Percentiles rank a stretch among this genome's conserved stretches.
Evolutionary conservation across 2,329 filamentous ascomycete species (phyloP).

Genomic region (Hymenoscyphus occultus): DNA sequence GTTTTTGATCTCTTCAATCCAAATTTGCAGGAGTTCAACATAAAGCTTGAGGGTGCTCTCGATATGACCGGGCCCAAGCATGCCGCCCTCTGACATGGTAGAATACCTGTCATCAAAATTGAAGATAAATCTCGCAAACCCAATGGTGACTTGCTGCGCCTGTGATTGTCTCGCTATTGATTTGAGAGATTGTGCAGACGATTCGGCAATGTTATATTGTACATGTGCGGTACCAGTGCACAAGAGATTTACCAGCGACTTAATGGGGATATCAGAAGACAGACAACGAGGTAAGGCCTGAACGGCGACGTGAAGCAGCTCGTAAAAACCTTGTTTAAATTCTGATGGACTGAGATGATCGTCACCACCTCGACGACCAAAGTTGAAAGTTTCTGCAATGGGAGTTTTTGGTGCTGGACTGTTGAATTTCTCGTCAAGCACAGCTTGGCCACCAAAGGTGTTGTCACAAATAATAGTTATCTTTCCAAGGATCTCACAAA

Average conservation of each 20-base stretch:
- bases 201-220: slow-evolving; percentile 85
- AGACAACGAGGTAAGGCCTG: slow-evolving; percentile 93
- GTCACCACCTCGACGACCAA: slow-evolving; percentile 82
- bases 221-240: slow-evolving; percentile 97
- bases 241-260: slow-evolving; percentile 86
- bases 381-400: slow-evolving; percentile 90
- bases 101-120: slow-evolving; percentile 97
- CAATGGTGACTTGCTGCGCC: slow-evolving; percentile 92
- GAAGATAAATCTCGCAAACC: slow-evolving; percentile 96
- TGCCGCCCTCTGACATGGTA: slow-evolving; percentile 95
- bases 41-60: slow-evolving; percentile 91
- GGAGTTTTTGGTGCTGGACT: slow-evolving; percentile 88
- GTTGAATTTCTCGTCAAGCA: slow-evolving; percentile 90
- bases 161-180: slow-evolving; percentile 91
- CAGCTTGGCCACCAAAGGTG: slow-evolving; percentile 92
- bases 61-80: slow-evolving; percentile 91
- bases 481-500: slow-evolving; percentile 92
- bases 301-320: slow-evolving; percentile 90
- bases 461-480: slow-evolving; percentile 97
- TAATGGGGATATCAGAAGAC: slow-evolving; percentile 86
- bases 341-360: slow-evolving; percentile 70
- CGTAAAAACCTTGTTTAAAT: slow-evolving; percentile 91
- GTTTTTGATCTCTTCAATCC: slow-evolving; percentile 93
- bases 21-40: slow-evolving; percentile 89
- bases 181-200: slow-evolving; percentile 89